Evolutionary conservation across 441 rosid genomes (phyloP), one percentile per base, ranked within the genome.

Genomic region (Croton laevigatus): DNA sequence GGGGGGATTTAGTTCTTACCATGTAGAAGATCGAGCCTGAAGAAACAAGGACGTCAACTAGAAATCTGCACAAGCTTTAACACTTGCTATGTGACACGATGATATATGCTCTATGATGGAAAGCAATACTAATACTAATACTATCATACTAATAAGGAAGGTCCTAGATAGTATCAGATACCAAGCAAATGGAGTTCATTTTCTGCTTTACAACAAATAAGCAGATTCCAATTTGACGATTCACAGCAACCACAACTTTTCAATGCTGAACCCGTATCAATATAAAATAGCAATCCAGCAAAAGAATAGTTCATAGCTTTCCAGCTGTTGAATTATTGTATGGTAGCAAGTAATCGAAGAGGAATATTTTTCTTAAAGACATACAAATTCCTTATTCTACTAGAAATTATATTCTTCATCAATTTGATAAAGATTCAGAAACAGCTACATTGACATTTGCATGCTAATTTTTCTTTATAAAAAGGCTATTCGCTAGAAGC

Each of bases 151-250:
- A 72, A 64, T 19, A 14, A 3, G 34, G 34, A 38, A 37, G 20
- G n/a, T 49, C 52, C 13, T 6, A 44, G 8, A 34, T 22, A 70
- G 73, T 44, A 70, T 70, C 70, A 57, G 75, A 72, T 64, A 45
- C 75, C 58, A 36, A 4, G 55, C 45, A 52, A 22, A 53, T 1
- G 7, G 55, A 71, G 40, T 62, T 38, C 62, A 6, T 17, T 17
- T 71, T 62, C 52, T 51, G 58, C 37, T 52, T 71, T 40, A 19
- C 6, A 8, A n/a, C 6, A 8, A n/a, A 34, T 48, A 17, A 51
- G 36, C 36, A 55, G 23, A 51, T 55, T 55, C 59, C 59, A 55
- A 1, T 27, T 27, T 27, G 32, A 27, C 3, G 60, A 22, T 8
- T 23, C 13, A 54, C 22, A 54, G 13, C 13, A 22, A 16, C 3